A percentile compares a stretch with the other conserved stretches of the same genome.
Conservation (phyloP, 2,329 filamentous ascomycete species). For the Elsinoe fawcettii region DNA sequence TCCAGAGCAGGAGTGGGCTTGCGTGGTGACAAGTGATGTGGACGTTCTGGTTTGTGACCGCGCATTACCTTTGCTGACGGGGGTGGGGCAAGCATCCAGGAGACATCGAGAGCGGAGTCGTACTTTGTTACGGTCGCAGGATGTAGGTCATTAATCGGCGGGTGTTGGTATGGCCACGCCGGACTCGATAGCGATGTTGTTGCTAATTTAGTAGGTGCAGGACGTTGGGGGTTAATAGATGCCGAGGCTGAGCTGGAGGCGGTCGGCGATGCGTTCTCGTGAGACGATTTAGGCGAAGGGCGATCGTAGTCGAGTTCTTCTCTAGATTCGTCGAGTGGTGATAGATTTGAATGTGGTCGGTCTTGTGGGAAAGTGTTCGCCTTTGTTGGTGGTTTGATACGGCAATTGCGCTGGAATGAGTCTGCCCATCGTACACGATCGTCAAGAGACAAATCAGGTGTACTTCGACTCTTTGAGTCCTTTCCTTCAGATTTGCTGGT, state of each 20-base stretch:
- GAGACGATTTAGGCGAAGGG: not conserved
- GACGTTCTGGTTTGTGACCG: constrained; percentile 61
- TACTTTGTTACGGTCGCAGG: constrained; percentile 40
- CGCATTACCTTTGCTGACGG: constrained; percentile 88
- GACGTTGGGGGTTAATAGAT: constrained; percentile 35
- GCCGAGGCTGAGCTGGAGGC: constrained; percentile 3
- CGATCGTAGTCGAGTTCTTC: not conserved
- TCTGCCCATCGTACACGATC: constrained; percentile 23
- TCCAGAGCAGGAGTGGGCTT: not conserved
- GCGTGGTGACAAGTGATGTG: constrained; percentile 1
- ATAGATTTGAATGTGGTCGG: not conserved
- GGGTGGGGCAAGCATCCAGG: constrained; percentile 90
- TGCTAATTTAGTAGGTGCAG: constrained; percentile 33
- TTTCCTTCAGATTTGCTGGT: constrained; percentile 12
- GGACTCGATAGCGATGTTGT: constrained; percentile 20
- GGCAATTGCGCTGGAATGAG: constrained; percentile 46
- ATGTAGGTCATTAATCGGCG: constrained; percentile 64
- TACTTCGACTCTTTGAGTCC: constrained; percentile 3
- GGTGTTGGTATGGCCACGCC: constrained; percentile 25
- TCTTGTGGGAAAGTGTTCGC: constrained; percentile 6
- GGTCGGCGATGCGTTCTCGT: constrained; percentile 4
- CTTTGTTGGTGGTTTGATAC: not conserved
- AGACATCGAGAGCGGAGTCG: constrained; percentile 50
- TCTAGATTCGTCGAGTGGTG: not conserved
- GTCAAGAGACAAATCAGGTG: constrained; percentile 2